Conservation (phyloP, 2,329 filamentous ascomycete genomes). For the Claviceps monticola region DNA sequence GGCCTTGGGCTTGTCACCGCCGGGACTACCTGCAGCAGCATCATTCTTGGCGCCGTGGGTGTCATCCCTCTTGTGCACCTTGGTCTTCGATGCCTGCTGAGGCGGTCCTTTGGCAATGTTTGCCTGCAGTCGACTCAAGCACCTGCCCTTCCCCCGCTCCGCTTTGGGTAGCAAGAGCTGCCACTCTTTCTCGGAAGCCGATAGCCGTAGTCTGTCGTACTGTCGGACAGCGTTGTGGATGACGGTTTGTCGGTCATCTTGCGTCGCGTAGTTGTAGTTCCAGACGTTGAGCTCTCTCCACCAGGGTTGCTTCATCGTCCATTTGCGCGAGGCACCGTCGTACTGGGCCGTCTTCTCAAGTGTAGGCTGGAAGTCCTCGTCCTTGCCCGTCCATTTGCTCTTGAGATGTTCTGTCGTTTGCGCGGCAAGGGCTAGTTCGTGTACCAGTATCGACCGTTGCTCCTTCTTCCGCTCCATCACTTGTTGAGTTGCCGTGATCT, state of each 20-base stretch:
- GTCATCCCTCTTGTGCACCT: conserved; percentile 37
- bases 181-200: conserved; percentile 44
- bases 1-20: conserved; percentile 16
- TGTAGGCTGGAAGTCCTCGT: conserved; percentile 38
- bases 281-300: conserved; percentile 54
- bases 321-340: conserved; percentile 34
- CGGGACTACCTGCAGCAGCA: conserved; percentile 15
- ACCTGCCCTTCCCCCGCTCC: conserved; percentile 44
- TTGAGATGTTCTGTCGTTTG: conserved; percentile 34
- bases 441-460: conserved; percentile 39
- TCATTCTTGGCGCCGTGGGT: conserved; percentile 27
- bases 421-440: conserved; percentile 44
- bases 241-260: conserved; percentile 42
- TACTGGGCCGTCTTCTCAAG: conserved; percentile 46
- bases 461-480: conserved; percentile 39
- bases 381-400: conserved; percentile 35
- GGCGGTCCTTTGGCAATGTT: conserved; percentile 40
- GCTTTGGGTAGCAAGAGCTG: conserved; percentile 43
- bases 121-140: conserved; percentile 47
- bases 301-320: conserved; percentile 39
- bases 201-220: conserved; percentile 46
- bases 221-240: conserved; percentile 46
- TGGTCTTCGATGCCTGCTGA: conserved; percentile 33
- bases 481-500: conserved; percentile 36
- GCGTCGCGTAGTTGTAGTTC: conserved; percentile 41